Conservation (phyloP, 768 basidiomycete genomes). For the Pulveroboletus sp. region DNA sequence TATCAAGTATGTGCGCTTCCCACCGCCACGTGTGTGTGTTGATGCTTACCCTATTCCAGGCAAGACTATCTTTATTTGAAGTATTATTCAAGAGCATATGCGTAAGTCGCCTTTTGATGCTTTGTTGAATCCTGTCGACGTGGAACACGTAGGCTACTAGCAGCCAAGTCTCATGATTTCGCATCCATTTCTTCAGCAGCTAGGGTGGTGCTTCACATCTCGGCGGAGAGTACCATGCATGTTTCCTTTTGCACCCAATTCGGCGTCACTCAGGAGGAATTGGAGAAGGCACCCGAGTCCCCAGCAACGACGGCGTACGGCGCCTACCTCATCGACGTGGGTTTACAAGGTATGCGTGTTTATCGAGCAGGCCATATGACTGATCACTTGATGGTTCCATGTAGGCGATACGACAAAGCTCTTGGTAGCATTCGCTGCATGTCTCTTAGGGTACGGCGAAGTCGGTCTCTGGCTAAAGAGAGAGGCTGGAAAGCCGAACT, state of each 20-base stretch:
- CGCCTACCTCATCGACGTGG: constrained; percentile 77
- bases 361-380: neutral
- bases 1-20: constrained; percentile 54
- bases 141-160: constrained; percentile 50
- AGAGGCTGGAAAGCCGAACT: constrained; percentile 38
- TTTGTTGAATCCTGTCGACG: neutral
- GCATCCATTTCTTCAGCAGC: constrained; percentile 58
- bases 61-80: constrained; percentile 80
- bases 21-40: neutral
- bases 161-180: constrained; percentile 69
- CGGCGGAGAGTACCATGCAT: constrained; percentile 70
- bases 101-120: constrained; percentile 35
- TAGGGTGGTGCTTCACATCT: constrained; percentile 56
- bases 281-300: constrained; percentile 60
- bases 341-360: constrained; percentile 39
- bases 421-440: constrained; percentile 78
- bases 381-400: neutral
- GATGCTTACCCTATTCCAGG: constrained; percentile 31
- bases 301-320: constrained; percentile 81
- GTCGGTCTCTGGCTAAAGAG: constrained; percentile 80
- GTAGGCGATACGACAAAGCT: constrained; percentile 67
- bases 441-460: constrained; percentile 88
- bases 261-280: constrained; percentile 56
- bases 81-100: constrained; percentile 82
- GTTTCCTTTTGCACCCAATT: constrained; percentile 65